Evolutionary conservation across 345 rosid genomes (phyloP).

Genomic region (Conringia planisiliqua): DNA sequence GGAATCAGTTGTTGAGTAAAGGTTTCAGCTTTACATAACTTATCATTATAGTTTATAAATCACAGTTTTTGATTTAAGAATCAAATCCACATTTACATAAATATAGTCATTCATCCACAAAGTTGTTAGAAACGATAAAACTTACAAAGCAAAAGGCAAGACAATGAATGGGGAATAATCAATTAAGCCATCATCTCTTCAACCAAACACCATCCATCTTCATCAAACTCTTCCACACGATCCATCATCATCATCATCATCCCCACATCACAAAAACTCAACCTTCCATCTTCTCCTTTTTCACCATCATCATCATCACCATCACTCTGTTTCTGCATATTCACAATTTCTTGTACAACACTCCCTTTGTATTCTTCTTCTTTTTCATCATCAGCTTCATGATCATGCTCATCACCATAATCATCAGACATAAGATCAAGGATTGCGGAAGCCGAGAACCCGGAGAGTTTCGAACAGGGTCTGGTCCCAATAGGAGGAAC

Average conservation of each 20-base stretch:
- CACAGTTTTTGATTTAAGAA: slow-evolving; percentile 16
- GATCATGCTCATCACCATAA: background rate
- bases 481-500: slow-evolving; percentile 45
- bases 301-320: background rate
- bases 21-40: slow-evolving; percentile 5
- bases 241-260: slow-evolving; percentile 11
- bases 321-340: background rate
- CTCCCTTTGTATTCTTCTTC: background rate
- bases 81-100: slow-evolving; percentile 16
- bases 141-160: too few relatives aligned
- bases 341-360: slow-evolving; percentile 17
- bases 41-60: slow-evolving; percentile 5
- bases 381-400: background rate
- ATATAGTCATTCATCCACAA: slow-evolving; percentile 5
- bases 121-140: background rate
- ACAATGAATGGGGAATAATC: background rate
- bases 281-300: background rate
- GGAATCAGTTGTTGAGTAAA: background rate
- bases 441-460: slow-evolving; percentile 51
- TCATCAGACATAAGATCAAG: slow-evolving; percentile 39
- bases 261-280: slow-evolving; percentile 39
- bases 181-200: slow-evolving; percentile 39
- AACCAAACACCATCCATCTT: slow-evolving; percentile 55
- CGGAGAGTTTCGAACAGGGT: slow-evolving; percentile 38
- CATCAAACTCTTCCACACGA: slow-evolving; percentile 40